Evolutionary conservation across 257 asterid genomes (phyloP).

Genomic region (Penstemon eatonii): DNA sequence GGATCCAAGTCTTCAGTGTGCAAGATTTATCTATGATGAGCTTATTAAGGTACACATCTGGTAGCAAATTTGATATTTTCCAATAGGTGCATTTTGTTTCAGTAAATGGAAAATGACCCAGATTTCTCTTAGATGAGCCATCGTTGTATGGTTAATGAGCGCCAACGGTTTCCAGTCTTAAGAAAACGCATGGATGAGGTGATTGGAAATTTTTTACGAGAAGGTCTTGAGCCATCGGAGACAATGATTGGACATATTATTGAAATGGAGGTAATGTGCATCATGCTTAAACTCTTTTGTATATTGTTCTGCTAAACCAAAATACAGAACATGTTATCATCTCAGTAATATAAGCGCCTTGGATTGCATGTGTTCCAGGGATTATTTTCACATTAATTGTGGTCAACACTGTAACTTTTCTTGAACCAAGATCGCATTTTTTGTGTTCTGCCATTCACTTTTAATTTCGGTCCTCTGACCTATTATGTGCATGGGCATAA

Average conservation of each 20-base stretch:
- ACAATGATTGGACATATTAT: constrained; percentile 79
- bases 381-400: background rate
- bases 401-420: too few species aligned
- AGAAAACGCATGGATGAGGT: constrained; percentile 79
- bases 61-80: background rate
- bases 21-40: constrained; percentile 91
- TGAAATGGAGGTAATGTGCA: constrained; percentile 75
- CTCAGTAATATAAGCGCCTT: background rate
- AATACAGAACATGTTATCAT: background rate
- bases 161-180: constrained; percentile 83
- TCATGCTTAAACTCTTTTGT: background rate
- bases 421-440: too few species aligned
- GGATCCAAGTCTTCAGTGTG: constrained; percentile 98
- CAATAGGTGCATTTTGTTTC: constrained; percentile 20
- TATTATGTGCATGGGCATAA: background rate
- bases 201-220: constrained; percentile 67
- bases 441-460: background rate
- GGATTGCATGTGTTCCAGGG: background rate
- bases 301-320: background rate
- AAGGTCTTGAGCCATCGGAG: constrained; percentile 85
- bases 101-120: constrained; percentile 18
- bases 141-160: constrained; percentile 71
- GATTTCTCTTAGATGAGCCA: constrained; percentile 70
- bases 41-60: constrained; percentile 65
- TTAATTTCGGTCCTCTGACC: background rate